Base-by-base conservation (phyloP, 2,329 filamentous ascomycete species). In the Metarhizium humberi region DNA sequence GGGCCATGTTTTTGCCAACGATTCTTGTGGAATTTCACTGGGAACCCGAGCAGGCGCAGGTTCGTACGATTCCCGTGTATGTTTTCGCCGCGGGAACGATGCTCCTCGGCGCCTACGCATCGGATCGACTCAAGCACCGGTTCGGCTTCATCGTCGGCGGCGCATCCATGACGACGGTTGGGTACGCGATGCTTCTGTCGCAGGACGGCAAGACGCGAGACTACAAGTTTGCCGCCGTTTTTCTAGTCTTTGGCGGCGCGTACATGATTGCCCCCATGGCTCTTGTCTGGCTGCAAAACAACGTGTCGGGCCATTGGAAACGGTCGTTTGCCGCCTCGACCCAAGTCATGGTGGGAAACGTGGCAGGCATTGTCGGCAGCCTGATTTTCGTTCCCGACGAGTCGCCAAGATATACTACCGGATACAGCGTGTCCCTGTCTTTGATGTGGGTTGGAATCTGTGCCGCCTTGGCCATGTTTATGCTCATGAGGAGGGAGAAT, bases 221-320 rank as follows among this genome's bases (percentile, higher is more conserved):
- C 50, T 63, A 57, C 67, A 56, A 79, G 52, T 83, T 83, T 66
- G 76, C 79, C 52, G 78, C 79, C 10, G 67, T 81, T 48, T 82
- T 79, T 64, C 71, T 81, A 47, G 68, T 83, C 61, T 76, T 78
- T 2, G 69, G 70, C 7, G 80, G 81, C 16, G 75, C 75, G 2
- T 82, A 78, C 62, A 77, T 79, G 52, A 74, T 76, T 3, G 77
- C 80, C 57, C 80, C 81, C 1, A 73, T 84, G 46, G 71, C 73
- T 1, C 67, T 84, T 30, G 77, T 73, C 6, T 85, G 81, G 80
- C 68, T 84, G 10, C 62, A 73, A 55, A 82, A 84, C 63, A 79
- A 80, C 59, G 72, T 82, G 59, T 74, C 72, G 1, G 80, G 80
- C 1, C 78, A 81, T 63, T 82, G 80, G 64, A 84, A 84, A 68